These are phyloP conservation scores for Candolleomyces aberdarensis DNA, from an alignment of 768 basidiomycete species.

Conservation along the genomic window DNA sequence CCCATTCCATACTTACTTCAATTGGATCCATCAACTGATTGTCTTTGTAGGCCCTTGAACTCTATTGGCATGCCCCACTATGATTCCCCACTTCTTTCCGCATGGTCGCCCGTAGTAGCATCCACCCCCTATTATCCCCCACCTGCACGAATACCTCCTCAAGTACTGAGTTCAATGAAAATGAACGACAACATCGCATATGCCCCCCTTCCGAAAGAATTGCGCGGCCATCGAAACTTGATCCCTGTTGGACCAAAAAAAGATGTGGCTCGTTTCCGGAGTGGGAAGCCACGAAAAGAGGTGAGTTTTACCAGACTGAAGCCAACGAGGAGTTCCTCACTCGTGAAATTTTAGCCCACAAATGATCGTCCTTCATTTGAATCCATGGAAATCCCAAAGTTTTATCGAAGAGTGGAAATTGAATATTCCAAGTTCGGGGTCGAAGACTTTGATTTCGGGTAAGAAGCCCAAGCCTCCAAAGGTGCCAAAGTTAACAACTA, in stretches of 20 bases:
- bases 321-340: background rate
- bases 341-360: background rate
- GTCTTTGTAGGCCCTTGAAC: conserved; percentile 70
- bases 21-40: background rate
- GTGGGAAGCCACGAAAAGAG: conserved; percentile 62
- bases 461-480: conserved; percentile 17
- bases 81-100: conserved; percentile 68
- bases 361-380: conserved; percentile 49
- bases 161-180: conserved; percentile 76
- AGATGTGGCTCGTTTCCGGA: conserved; percentile 74
- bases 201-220: conserved; percentile 81
- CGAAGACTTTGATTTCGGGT: conserved; percentile 99
- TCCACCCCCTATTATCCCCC: conserved; percentile 54
- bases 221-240: conserved; percentile 82
- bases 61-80: conserved; percentile 88
- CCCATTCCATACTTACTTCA: background rate
- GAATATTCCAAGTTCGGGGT: conserved; percentile 98
- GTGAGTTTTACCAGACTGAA: conserved; percentile 25
- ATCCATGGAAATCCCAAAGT: conserved; percentile 62
- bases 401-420: conserved; percentile 93
- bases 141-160: conserved; percentile 73
- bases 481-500: background rate
- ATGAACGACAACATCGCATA: conserved; percentile 89
- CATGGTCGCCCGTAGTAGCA: conserved; percentile 48
- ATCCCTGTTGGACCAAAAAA: conserved; percentile 51